phyloP scores from a whole-genome alignment of 2,329 filamentous ascomycete species.

The Talaromyces sp. region DNA sequence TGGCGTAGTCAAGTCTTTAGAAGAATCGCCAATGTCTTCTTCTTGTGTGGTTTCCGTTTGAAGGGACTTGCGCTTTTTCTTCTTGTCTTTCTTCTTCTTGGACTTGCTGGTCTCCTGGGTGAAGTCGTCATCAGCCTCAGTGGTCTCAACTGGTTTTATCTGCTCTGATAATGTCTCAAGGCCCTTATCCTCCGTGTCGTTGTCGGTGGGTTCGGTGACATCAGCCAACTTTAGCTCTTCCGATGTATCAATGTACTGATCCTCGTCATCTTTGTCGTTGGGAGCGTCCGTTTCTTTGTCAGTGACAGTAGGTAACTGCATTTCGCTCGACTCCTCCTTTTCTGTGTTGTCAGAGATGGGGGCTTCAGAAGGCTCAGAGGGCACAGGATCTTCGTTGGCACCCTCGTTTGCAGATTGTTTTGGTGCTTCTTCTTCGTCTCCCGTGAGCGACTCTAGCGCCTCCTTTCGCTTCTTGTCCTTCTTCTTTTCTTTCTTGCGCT shows the following conservation, averaged over 20 bases:
- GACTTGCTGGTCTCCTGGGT: conserved; percentile 11
- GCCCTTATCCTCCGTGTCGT: not conserved
- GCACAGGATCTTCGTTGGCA: not conserved
- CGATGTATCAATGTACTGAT: not conserved
- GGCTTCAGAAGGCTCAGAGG: not conserved
- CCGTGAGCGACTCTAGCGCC: conserved; percentile 11
- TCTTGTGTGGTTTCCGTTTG: conserved; percentile 2
- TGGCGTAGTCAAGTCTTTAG: not conserved
- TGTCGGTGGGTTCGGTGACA: not conserved
- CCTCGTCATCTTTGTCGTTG: not conserved
- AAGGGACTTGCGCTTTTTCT: conserved; percentile 23
- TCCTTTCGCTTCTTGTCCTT: conserved; percentile 16
- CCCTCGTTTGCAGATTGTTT: not conserved
- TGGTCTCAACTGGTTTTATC: not conserved
- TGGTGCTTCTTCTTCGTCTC: conserved; percentile 19
- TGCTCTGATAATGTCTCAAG: not conserved
- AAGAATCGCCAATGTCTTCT: not conserved
- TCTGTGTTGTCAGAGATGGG: not conserved
- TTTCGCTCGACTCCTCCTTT: not conserved
- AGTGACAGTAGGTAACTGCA: not conserved
- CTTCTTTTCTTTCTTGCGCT: conserved; percentile 33
- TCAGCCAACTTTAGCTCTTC: not conserved
- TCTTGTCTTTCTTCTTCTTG: conserved; percentile 32
- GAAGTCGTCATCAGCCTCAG: not conserved
- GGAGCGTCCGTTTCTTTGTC: not conserved